Conservation (phyloP, 352 stramenopile species). For the Phytopythium chamaehyphon region DNA sequence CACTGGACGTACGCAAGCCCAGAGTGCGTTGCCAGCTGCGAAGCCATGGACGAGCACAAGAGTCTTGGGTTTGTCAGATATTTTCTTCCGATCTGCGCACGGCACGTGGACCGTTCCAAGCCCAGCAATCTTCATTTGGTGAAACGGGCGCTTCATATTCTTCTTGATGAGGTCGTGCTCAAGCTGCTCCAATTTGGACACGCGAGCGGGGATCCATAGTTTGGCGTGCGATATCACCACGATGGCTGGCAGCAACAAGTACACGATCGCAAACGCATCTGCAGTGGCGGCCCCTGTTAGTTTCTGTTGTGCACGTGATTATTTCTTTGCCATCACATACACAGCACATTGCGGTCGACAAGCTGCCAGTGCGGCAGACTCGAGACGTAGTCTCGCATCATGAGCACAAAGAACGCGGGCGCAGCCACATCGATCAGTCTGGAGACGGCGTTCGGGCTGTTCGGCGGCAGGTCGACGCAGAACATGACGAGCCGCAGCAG, state of each 20-base stretch:
- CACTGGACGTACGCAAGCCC: conserved; percentile 45
- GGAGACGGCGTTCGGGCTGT: conserved; percentile 17
- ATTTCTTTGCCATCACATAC: too few species aligned
- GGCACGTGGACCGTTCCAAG: conserved; percentile 64
- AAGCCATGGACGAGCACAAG: conserved; percentile 66
- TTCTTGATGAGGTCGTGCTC: conserved; percentile 38
- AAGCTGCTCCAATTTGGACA: conserved; percentile 38
- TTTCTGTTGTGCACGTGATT: too few species aligned
- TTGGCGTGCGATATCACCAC: conserved; percentile 32
- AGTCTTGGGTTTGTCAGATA: conserved; percentile 19
- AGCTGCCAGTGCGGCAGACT: conserved; percentile 29
- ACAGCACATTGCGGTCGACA: conserved; percentile 19
- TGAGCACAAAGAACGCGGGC: conserved; percentile 18
- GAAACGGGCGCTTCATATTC: conserved; percentile 39
- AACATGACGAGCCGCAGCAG: conserved; percentile 38
- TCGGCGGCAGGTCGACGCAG: conserved; percentile 22
- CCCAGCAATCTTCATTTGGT: conserved; percentile 46
- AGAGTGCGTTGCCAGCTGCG: conserved; percentile 59
- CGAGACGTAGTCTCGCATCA: conserved; percentile 21
- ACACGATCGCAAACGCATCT: conserved; percentile 29
- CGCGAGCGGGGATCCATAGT: conserved; percentile 46
- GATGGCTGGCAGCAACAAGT: conserved; percentile 24
- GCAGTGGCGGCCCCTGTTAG: neutral
- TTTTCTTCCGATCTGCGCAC: conserved; percentile 20
- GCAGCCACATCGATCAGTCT: conserved; percentile 20